Evolutionary conservation across 179 eudicot species (phyloP).

Genomic region (Patellifolia procumbens): DNA sequence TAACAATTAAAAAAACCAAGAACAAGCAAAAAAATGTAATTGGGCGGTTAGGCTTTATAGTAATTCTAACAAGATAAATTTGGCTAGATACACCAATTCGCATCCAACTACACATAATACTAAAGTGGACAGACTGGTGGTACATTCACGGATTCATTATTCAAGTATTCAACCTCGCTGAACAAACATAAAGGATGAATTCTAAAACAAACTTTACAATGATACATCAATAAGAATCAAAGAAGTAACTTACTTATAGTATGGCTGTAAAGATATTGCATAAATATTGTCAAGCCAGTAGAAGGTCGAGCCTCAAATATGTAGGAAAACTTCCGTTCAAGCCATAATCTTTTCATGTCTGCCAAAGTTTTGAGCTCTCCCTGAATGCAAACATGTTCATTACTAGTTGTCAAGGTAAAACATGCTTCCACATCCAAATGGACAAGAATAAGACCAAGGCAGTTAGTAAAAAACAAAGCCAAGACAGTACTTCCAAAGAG

Average conservation of each 20-base stretch:
- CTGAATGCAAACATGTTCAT: slow-evolving; percentile 30
- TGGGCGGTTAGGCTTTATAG: not conserved
- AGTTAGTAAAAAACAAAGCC: not conserved
- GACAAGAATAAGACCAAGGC: not conserved
- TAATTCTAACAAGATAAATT: not conserved
- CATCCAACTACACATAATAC: not conserved
- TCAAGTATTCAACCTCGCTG: slow-evolving; percentile 3
- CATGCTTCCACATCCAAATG: not conserved
- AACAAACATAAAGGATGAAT: not conserved
- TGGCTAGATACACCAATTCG: not conserved
- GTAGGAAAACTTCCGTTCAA: slow-evolving; percentile 70
- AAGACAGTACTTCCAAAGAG: not conserved
- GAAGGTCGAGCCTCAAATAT: slow-evolving; percentile 79
- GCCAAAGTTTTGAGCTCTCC: slow-evolving; percentile 46
- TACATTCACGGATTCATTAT: not conserved
- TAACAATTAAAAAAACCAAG: not conserved
- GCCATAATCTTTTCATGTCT: slow-evolving; percentile 81
- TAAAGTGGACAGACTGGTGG: not conserved
- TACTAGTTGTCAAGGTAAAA: not conserved
- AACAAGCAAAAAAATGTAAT: slow-evolving; percentile 1
- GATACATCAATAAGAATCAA: not conserved
- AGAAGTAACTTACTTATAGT: slow-evolving; percentile 53
- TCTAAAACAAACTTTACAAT: not conserved
- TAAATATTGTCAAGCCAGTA: slow-evolving; percentile 56
- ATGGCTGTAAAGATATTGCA: slow-evolving; percentile 84